These are phyloP conservation scores for Senna siamea DNA, from an alignment of 306 rosid genomes.

Conservation along the genomic window DNA sequence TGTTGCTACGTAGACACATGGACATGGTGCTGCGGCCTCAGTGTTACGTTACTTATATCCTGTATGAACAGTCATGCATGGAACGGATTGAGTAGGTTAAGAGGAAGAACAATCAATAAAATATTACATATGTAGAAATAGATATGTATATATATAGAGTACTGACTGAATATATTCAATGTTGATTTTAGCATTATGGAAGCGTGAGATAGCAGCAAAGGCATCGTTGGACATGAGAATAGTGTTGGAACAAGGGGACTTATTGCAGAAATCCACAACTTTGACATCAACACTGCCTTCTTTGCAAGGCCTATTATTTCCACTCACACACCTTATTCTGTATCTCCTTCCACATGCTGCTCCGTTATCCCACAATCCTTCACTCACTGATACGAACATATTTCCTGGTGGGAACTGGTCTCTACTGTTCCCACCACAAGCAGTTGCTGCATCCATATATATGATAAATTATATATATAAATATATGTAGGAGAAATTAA, in stretches of 20 bases:
- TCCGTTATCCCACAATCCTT: conserved; percentile 80
- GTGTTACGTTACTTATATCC: conserved; percentile 40
- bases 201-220: conserved; percentile 56
- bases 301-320: conserved; percentile 66
- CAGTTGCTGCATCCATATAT: conserved; percentile 47
- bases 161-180: conserved; percentile 67
- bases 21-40: too few species aligned
- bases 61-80: conserved; percentile 1
- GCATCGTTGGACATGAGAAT: conserved; percentile 58
- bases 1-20: too few species aligned
- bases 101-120: too few species aligned
- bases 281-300: conserved; percentile 56
- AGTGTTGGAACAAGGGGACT: conserved; percentile 54
- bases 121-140: too few species aligned
- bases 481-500: too few species aligned
- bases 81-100: too few species aligned
- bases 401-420: conserved; percentile 59
- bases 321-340: conserved; percentile 70
- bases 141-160: too few species aligned
- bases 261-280: conserved; percentile 62
- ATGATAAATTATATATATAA: too few species aligned
- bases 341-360: conserved; percentile 82
- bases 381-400: conserved; percentile 60
- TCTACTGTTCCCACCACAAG: conserved; percentile 48
- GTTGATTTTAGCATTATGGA: conserved; percentile 49